Evolutionary conservation across 1,139 yeast genomes (phyloP).

Genomic region (Sugiyamaella novakii): DNA sequence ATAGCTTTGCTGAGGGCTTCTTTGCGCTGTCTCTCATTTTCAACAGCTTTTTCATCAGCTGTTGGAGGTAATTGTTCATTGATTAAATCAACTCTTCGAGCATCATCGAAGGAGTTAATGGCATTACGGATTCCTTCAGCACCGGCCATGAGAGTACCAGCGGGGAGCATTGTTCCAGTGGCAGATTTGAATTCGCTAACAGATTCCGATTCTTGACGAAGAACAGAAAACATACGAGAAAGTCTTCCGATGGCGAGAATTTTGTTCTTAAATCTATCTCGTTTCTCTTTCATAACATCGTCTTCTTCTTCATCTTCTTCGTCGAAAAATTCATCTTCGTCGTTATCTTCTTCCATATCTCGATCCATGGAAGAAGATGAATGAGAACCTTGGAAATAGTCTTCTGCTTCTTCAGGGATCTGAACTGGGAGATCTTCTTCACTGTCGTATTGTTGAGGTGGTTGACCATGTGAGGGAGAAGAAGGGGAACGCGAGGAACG

Average conservation of each 20-base stretch:
- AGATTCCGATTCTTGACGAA: constrained; percentile 87
- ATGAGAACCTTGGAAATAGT: constrained; percentile 12
- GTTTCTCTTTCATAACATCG: constrained; percentile 38
- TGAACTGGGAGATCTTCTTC: constrained; percentile 18
- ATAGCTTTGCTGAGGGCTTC: constrained; percentile 51
- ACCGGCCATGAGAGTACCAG: constrained; percentile 85
- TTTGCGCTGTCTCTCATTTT: constrained; percentile 50
- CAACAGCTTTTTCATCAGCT: constrained; percentile 54
- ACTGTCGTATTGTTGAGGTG: constrained; percentile 7
- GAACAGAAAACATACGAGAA: constrained; percentile 87
- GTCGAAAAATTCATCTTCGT: constrained; percentile 14
- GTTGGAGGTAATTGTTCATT: constrained; percentile 94
- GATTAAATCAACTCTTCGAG: constrained; percentile 73
- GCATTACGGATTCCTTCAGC: constrained; percentile 75
- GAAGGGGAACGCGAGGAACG: constrained; percentile 16
- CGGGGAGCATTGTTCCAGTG: constrained; percentile 68
- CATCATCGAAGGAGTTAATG: constrained; percentile 78
- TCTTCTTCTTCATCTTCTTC: constrained; percentile 16
- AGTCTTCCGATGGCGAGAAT: constrained; percentile 93
- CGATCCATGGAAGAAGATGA: constrained; percentile 10
- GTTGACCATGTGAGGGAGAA: neutral
- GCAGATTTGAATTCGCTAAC: constrained; percentile 77
- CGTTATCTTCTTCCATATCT: constrained; percentile 14
- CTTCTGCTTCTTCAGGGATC: constrained; percentile 16
- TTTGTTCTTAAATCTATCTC: constrained; percentile 77